These are phyloP conservation scores for Echeveria elegans DNA, from an alignment of 164 flowering plant species.

Conservation along the genomic window DNA sequence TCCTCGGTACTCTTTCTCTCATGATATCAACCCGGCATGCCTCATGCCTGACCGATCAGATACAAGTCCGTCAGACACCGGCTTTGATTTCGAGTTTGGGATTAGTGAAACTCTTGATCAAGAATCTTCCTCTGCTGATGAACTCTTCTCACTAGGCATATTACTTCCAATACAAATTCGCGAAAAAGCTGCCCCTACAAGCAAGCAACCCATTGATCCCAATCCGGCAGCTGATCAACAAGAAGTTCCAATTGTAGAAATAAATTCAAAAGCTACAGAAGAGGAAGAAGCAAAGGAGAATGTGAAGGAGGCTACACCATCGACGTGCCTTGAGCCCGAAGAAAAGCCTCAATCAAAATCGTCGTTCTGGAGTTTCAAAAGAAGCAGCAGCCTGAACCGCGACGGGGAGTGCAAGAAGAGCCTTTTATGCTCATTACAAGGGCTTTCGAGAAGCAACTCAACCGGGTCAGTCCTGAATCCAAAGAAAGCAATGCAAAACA, in stretches of 20 bases:
- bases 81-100: conserved; percentile 30
- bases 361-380: conserved; percentile 36
- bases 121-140: conserved; percentile 30
- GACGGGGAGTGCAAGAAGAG: conserved; percentile 6
- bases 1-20: conserved; percentile 31
- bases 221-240: background rate
- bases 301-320: background rate
- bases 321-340: background rate
- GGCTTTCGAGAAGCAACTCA: conserved; percentile 17
- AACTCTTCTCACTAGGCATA: conserved; percentile 33
- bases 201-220: background rate
- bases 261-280: background rate
- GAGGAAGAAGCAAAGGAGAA: conserved; percentile 9
- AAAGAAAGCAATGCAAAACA: conserved; percentile 2
- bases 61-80: conserved; percentile 14
- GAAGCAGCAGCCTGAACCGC: conserved; percentile 26
- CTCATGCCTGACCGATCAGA: conserved; percentile 5
- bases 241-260: background rate
- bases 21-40: conserved; percentile 10
- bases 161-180: conserved; percentile 23
- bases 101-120: conserved; percentile 13
- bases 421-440: conserved; percentile 12
- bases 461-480: conserved; percentile 15
- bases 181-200: conserved; percentile 7
- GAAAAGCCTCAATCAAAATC: conserved; percentile 18